Conservation (phyloP, 345 rosid genomes). For the Acer campestre region DNA sequence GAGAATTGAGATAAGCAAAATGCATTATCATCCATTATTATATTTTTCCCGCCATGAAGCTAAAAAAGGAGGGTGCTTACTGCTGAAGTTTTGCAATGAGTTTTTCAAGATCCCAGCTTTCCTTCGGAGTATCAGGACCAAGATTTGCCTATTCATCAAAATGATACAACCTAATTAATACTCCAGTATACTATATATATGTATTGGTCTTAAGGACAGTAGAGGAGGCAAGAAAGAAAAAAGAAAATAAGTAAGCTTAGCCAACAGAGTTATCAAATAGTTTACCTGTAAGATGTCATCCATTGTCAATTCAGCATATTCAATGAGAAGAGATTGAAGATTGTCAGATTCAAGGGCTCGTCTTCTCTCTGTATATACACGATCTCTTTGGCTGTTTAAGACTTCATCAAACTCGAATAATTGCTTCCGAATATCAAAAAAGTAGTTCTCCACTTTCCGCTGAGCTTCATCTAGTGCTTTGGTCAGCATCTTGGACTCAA, state of each 20-base stretch:
- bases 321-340: slow-evolving; percentile 84
- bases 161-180: slow-evolving; percentile 11
- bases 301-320: slow-evolving; percentile 98
- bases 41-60: background rate
- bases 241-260: background rate
- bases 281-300: slow-evolving; percentile 92
- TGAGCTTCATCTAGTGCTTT: slow-evolving; percentile 97
- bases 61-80: slow-evolving; percentile 38
- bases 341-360: slow-evolving; percentile 85
- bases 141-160: slow-evolving; percentile 68
- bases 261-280: slow-evolving; percentile 7
- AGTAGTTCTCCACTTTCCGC: slow-evolving; percentile 95
- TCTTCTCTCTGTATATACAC: slow-evolving; percentile 93
- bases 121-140: slow-evolving; percentile 66
- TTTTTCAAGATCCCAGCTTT: slow-evolving; percentile 92
- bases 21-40: background rate
- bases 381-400: slow-evolving; percentile 96
- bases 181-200: slow-evolving; percentile 1
- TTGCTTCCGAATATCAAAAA: slow-evolving; percentile 91
- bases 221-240: background rate
- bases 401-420: slow-evolving; percentile 95
- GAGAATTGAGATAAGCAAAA: background rate
- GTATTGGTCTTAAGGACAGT: background rate
- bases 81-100: slow-evolving; percentile 91
- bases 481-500: slow-evolving; percentile 94